A percentile compares a stretch with the other conserved stretches of the same genome.
These are phyloP conservation scores for Cladophialophora carrionii DNA, from an alignment of 2,329 filamentous ascomycete species.

Conservation along the genomic window DNA sequence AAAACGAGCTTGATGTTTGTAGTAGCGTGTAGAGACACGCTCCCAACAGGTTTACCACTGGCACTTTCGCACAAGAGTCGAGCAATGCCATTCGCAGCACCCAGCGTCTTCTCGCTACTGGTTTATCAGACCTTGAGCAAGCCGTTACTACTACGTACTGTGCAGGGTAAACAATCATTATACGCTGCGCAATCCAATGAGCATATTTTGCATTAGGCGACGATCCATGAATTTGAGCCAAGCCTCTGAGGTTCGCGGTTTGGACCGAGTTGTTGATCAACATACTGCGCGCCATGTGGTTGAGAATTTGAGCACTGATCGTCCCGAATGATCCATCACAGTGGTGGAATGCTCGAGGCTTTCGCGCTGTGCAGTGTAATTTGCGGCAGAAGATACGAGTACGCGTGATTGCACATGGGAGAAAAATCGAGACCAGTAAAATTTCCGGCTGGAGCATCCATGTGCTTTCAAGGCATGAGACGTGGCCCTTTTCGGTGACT, in stretches of 20 bases:
- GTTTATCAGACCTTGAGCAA: not conserved
- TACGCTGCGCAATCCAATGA: not conserved
- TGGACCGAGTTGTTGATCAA: constrained; percentile 11
- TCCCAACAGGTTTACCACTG: not conserved
- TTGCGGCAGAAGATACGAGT: not conserved
- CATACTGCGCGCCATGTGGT: constrained; percentile 11
- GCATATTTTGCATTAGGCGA: not conserved
- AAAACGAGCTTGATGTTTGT: not conserved
- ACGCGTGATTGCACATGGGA: constrained; percentile 17
- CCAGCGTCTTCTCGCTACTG: not conserved
- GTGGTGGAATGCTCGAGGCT: constrained; percentile 9
- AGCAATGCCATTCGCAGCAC: not conserved
- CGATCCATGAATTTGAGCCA: not conserved
- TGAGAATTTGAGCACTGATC: constrained; percentile 1
- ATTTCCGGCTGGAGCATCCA: not conserved
- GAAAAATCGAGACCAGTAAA: constrained; percentile 10
- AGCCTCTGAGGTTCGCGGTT: not conserved
- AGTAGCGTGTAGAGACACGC: not conserved
- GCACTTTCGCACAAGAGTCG: not conserved
- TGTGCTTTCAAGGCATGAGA: not conserved
- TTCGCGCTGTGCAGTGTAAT: not conserved
- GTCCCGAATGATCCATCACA: not conserved
- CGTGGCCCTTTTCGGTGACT: constrained; percentile 4
- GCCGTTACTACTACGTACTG: not conserved
- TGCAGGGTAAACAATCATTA: not conserved